These are phyloP conservation scores for Canavalia gladiata DNA, from an alignment of 306 rosid species.

Conservation along the genomic window DNA sequence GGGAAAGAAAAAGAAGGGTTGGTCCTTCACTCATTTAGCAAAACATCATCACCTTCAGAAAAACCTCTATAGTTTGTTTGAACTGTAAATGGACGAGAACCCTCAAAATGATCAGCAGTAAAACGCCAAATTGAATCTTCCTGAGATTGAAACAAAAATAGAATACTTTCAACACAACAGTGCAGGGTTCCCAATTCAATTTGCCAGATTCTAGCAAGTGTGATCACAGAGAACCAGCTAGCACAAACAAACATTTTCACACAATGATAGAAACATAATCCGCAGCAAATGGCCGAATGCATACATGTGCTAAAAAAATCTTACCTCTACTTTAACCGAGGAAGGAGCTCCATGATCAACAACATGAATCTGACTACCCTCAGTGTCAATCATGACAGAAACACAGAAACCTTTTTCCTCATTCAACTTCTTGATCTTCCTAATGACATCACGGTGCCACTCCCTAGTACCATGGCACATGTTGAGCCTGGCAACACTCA, in stretches of 20 bases:
- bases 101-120: constrained; percentile 71
- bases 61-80: constrained; percentile 78
- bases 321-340: constrained; percentile 86
- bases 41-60: constrained; percentile 70
- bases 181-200: constrained; percentile 17
- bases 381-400: constrained; percentile 91
- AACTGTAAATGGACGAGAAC: constrained; percentile 79
- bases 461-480: constrained; percentile 89
- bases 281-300: background rate
- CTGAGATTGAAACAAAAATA: constrained; percentile 53
- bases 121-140: constrained; percentile 82
- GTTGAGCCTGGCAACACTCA: constrained; percentile 90
- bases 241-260: constrained; percentile 14
- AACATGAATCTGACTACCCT: constrained; percentile 88
- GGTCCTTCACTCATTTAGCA: constrained; percentile 15
- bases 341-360: constrained; percentile 91
- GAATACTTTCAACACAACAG: constrained; percentile 28
- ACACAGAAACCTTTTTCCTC: constrained; percentile 72
- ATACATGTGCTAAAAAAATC: background rate
- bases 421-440: constrained; percentile 81
- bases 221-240: constrained; percentile 5
- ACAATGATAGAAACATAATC: background rate
- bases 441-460: constrained; percentile 82
- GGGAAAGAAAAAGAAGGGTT: background rate
- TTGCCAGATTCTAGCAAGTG: background rate